phyloP scores from a whole-genome alignment of 352 stramenopile species.

The Phytophthora pluvialis region DNA sequence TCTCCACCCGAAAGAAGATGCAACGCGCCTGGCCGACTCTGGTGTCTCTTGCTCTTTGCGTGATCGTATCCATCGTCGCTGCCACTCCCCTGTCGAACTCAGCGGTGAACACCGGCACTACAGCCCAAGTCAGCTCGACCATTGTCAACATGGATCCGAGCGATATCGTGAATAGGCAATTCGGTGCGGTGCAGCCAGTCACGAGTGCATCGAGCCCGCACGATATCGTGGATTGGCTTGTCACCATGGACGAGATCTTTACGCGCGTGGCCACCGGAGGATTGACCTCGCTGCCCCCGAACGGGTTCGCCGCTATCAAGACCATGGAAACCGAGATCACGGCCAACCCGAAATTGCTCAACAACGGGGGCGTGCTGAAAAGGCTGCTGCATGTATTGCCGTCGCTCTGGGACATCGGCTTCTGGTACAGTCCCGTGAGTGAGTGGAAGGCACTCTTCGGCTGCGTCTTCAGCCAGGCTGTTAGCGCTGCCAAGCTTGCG shows the following conservation, averaged over 20 bases:
- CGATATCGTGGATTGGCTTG: slow-evolving; percentile 41
- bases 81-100: neutral
- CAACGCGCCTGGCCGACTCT: slow-evolving; percentile 3
- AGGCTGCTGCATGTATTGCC: slow-evolving; percentile 45
- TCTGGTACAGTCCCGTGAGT: slow-evolving; percentile 54
- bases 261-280: slow-evolving; percentile 48
- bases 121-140: neutral
- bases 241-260: slow-evolving; percentile 50
- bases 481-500: slow-evolving; percentile 36
- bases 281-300: slow-evolving; percentile 41
- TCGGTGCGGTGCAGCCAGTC: slow-evolving; percentile 40
- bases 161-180: slow-evolving; percentile 39
- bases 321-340: slow-evolving; percentile 44
- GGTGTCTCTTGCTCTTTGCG: slow-evolving; percentile 7
- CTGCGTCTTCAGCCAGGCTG: slow-evolving; percentile 35
- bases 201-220: slow-evolving; percentile 26
- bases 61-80: slow-evolving; percentile 6
- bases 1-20: slow-evolving; percentile 25
- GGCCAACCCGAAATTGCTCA: slow-evolving; percentile 21
- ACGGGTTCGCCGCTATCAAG: slow-evolving; percentile 39
- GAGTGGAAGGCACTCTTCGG: slow-evolving; percentile 47
- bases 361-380: slow-evolving; percentile 36
- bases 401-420: slow-evolving; percentile 57
- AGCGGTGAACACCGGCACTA: slow-evolving; percentile 16
- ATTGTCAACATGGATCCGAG: slow-evolving; percentile 29